phyloP scores from a whole-genome alignment of 345 rosid genomes.

The Lumnitzera littorea region DNA sequence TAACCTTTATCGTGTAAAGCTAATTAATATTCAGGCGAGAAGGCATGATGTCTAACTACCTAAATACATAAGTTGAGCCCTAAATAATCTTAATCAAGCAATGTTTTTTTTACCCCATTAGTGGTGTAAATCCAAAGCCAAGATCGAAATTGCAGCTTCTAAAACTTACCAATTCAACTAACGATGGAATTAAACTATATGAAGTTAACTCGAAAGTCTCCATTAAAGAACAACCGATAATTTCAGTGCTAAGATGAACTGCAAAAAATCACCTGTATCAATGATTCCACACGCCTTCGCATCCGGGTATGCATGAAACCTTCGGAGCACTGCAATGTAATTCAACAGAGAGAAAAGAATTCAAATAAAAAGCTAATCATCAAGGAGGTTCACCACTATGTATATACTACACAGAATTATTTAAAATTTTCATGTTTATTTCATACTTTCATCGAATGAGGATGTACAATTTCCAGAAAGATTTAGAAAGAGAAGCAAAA shows the following conservation, averaged over 20 bases:
- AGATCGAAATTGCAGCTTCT: too few relatives aligned
- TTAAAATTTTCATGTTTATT: too few relatives aligned
- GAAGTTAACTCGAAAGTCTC: neutral
- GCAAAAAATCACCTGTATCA: constrained; percentile 57
- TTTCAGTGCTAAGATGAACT: neutral
- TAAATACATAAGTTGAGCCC: too few relatives aligned
- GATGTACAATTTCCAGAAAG: too few relatives aligned
- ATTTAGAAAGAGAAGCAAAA: too few relatives aligned
- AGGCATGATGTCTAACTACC: too few relatives aligned
- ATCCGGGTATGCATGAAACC: constrained; percentile 97
- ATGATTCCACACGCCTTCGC: constrained; percentile 87
- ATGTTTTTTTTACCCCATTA: too few relatives aligned
- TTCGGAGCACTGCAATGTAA: constrained; percentile 62
- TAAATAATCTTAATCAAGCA: too few relatives aligned
- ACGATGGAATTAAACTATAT: neutral
- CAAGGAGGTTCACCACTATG: neutral
- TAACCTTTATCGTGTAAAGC: too few relatives aligned
- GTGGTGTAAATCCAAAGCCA: too few relatives aligned
- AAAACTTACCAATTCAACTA: neutral
- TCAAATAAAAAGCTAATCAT: neutral
- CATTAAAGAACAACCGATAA: neutral
- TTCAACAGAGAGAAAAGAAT: neutral
- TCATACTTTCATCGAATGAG: too few relatives aligned
- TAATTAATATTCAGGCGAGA: too few relatives aligned
- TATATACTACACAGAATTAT: neutral